phyloP scores from a whole-genome alignment of 192 early-diverging fungal genomes.

The Coemansia sp. region DNA sequence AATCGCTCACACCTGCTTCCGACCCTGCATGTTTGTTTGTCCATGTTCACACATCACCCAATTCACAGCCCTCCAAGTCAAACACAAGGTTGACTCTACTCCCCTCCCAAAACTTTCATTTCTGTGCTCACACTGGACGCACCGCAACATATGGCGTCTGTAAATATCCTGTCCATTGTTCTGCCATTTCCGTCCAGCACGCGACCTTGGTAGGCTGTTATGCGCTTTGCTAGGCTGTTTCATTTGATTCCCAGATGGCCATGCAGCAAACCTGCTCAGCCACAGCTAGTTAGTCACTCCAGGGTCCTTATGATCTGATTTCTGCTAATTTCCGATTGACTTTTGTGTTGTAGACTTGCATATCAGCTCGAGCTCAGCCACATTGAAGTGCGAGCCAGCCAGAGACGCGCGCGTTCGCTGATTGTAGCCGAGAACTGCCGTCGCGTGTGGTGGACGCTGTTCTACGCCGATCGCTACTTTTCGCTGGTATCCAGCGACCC shows the following conservation, averaged over 20 bases:
- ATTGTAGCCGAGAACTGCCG: conserved; percentile 57
- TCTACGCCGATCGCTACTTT: conserved; percentile 53
- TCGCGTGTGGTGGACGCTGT: conserved; percentile 54
- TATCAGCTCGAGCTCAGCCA: conserved; percentile 53
- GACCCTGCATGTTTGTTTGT: neutral
- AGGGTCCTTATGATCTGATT: neutral
- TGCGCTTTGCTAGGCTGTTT: neutral
- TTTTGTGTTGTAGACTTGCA: conserved; percentile 29
- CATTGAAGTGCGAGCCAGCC: conserved; percentile 51
- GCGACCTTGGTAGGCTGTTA: too few species aligned
- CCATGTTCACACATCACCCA: neutral
- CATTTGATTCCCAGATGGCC: neutral
- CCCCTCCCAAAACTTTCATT: neutral
- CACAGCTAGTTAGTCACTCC: neutral
- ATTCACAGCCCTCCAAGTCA: neutral
- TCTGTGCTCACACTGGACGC: neutral
- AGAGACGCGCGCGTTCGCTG: conserved; percentile 52
- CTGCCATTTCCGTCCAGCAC: neutral
- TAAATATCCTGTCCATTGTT: neutral
- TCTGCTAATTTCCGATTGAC: neutral
- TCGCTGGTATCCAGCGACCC: conserved; percentile 50
- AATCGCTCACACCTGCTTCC: neutral
- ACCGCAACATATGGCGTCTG: neutral
- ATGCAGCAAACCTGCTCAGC: neutral
- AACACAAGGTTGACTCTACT: neutral